Percentiles rank a stretch among this genome's conserved stretches.
These are phyloP conservation scores for Coemansia sp. DNA, from an alignment of 192 early-diverging fungal genomes.

Conservation along the genomic window DNA sequence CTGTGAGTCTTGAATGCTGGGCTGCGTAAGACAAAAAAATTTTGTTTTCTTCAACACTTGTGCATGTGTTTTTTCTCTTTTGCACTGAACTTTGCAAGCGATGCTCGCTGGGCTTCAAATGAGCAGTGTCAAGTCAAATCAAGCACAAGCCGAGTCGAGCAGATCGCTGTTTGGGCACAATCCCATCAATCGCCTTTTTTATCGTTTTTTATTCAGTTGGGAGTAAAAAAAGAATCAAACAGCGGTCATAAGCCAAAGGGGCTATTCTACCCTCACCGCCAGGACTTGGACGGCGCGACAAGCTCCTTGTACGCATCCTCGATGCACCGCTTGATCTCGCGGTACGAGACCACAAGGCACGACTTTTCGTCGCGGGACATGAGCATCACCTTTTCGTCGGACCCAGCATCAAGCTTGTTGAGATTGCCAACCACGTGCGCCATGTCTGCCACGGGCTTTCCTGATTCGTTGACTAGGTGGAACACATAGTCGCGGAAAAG, in stretches of 20 bases:
- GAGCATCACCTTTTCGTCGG: slow-evolving; percentile 91
- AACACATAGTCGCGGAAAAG: slow-evolving; percentile 98
- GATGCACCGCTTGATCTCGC: slow-evolving; percentile 91
- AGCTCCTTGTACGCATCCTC: slow-evolving; percentile 85
- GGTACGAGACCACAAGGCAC: slow-evolving; percentile 94
- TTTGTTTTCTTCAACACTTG: background rate
- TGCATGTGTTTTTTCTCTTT: background rate
- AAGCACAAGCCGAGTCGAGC: background rate
- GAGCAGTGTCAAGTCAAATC: background rate
- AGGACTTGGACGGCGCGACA: slow-evolving; percentile 3
- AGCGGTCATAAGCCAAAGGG: background rate
- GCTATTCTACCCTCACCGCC: slow-evolving; percentile 5
- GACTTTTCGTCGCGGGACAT: slow-evolving; percentile 96
- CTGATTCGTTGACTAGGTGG: slow-evolving; percentile 87
- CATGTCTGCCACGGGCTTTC: slow-evolving; percentile 83
- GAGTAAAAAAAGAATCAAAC: background rate
- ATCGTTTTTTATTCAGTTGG: background rate
- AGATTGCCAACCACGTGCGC: slow-evolving; percentile 90
- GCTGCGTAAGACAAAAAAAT: background rate
- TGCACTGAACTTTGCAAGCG: background rate
- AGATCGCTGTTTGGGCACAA: background rate
- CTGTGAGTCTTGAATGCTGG: background rate
- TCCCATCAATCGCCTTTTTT: background rate
- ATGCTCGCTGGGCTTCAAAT: background rate
- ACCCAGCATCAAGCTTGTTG: slow-evolving; percentile 97